Evolutionary conservation across 1,284 basidiomycete genomes (phyloP).

Genomic region (Sanghuangporus weigelae): DNA sequence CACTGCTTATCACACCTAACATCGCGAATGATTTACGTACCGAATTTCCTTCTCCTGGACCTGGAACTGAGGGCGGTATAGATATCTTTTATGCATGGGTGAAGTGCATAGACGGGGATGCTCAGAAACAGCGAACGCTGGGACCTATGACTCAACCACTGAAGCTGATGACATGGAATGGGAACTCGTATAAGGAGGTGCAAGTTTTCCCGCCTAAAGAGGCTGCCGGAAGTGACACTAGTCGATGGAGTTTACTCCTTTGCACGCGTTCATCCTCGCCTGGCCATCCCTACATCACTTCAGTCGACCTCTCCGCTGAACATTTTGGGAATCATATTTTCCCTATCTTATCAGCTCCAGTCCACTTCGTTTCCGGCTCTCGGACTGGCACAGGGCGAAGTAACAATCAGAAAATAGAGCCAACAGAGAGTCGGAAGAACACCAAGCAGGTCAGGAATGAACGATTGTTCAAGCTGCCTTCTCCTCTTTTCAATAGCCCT

Average conservation of each 20-base stretch:
- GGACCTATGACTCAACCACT: slow-evolving; percentile 25
- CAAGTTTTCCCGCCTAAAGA: slow-evolving; percentile 54
- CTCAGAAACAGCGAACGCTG: not conserved
- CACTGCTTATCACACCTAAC: slow-evolving; percentile 61
- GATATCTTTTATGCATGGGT: slow-evolving; percentile 42
- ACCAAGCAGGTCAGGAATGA: slow-evolving; percentile 69
- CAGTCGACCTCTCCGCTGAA: slow-evolving; percentile 14
- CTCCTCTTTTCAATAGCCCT: not conserved
- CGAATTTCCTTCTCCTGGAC: slow-evolving; percentile 40
- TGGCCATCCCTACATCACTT: not conserved
- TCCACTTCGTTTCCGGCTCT: slow-evolving; percentile 37
- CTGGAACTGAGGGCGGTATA: slow-evolving; percentile 31
- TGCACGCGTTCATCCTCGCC: slow-evolving; percentile 29
- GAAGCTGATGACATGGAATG: slow-evolving; percentile 72
- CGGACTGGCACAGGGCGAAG: not conserved
- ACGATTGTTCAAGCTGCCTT: slow-evolving; percentile 42
- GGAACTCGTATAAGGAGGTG: slow-evolving; percentile 69
- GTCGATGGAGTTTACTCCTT: slow-evolving; percentile 62
- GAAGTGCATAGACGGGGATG: slow-evolving; percentile 18
- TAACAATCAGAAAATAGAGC: slow-evolving; percentile 17
- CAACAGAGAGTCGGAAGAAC: slow-evolving; percentile 21
- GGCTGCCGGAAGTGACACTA: slow-evolving; percentile 38
- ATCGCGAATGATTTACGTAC: slow-evolving; percentile 78
- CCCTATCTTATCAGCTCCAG: slow-evolving; percentile 61
- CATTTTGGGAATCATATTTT: slow-evolving; percentile 35